Evolutionary conservation across 768 basidiomycete genomes (phyloP).

Genomic region (Tephrocybe sp.): DNA sequence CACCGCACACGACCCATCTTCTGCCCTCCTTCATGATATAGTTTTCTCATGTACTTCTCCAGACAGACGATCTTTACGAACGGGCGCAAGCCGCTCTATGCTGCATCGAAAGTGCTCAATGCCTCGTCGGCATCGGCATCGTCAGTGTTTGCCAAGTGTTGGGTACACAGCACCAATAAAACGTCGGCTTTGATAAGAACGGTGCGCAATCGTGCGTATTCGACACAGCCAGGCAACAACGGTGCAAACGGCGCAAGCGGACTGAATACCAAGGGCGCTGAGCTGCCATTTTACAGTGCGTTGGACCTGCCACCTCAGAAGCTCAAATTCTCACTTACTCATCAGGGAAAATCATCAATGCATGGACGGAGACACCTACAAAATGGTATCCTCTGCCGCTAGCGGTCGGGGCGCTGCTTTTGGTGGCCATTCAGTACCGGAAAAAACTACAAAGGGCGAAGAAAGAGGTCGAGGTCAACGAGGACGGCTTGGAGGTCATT

Average conservation of each 20-base stretch:
- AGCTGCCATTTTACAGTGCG: constrained; percentile 53
- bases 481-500: constrained; percentile 79
- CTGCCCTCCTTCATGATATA: constrained; percentile 9
- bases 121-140: constrained; percentile 46
- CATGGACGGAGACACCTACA: constrained; percentile 85
- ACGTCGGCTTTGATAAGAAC: constrained; percentile 47
- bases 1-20: constrained; percentile 1
- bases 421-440: constrained; percentile 75
- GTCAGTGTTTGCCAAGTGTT: constrained; percentile 47
- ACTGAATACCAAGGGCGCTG: constrained; percentile 20
- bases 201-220: constrained; percentile 42
- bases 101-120: constrained; percentile 55
- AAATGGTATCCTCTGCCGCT: constrained; percentile 95
- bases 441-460: constrained; percentile 47
- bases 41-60: constrained; percentile 42
- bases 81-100: constrained; percentile 53
- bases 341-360: constrained; percentile 62
- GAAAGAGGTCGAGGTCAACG: constrained; percentile 74
- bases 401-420: constrained; percentile 85
- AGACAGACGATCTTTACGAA: constrained; percentile 50
- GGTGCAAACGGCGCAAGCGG: constrained; percentile 21
- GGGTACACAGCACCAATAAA: constrained; percentile 52
- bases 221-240: constrained; percentile 30
- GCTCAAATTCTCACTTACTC: constrained; percentile 1
- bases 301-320: constrained; percentile 13